Base-by-base conservation (phyloP, 352 stramenopile species). In the Globisporangium spiculum region DNA sequence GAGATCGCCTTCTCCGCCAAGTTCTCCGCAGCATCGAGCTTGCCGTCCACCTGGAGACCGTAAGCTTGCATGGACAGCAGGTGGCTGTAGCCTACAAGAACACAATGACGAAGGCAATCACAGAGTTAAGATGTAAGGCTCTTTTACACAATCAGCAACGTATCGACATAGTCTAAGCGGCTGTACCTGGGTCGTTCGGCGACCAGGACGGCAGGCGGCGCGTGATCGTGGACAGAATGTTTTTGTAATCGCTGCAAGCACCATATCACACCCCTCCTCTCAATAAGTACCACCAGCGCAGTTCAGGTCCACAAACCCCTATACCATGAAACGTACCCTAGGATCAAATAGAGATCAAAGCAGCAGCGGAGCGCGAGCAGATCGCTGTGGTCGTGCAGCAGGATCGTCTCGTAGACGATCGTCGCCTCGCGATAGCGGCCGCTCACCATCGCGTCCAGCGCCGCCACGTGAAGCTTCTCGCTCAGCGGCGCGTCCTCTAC, bases 41-140 rank as follows among this genome's bases (percentile, higher is more conserved):
- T 76, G 12, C 88, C 88, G 32, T 74, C 73, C 54, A 77, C 76
- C 52, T 92, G 82, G 48, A 96, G 75, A n/a, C 82, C 88, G 50
- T 91, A 96, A 41, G 88, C 88, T 68, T 96, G 88, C 84, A 96
- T 92, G 4, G 75, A 77, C 20, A 96, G 65, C 57, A 96, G 65
- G 60, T 91, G 78, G 55, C 86, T 94, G 66, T 92, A 96, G 24
- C 86, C 81, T 81, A 32, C 30, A 7, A 32, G 30, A 32, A 32
- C 30, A 32, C 30, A 32, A 32, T 32, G 30, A 32, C 30, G 30
- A 32, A 32, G 30, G 30, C 30, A 32, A 32, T 3, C 30, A 32
- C 4, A 32, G 26, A 24, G 41, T 32, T 1, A 41, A 32, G n/a
- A 12, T 52, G 1, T 7, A 59, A 18, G 41, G 4, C 5, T 9